Conservation (phyloP, 495 filamentous ascomycete genomes). For the Letharia lupina region DNA sequence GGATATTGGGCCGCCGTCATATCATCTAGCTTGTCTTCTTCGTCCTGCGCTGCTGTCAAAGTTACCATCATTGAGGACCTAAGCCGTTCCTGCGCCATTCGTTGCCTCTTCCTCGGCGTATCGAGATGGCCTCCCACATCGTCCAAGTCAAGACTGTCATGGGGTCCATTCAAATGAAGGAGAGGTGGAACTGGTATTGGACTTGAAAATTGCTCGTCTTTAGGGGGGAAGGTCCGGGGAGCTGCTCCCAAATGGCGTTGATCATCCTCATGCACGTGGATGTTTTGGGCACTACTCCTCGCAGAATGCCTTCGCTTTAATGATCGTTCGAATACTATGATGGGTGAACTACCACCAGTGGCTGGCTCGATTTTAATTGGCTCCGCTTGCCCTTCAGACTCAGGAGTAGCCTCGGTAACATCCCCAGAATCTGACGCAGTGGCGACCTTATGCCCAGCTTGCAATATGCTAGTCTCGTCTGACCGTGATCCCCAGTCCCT, state of each 20-base stretch:
- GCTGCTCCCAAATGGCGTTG: neutral
- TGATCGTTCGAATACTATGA: slow-evolving; percentile 24
- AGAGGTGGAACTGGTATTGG: slow-evolving; percentile 8
- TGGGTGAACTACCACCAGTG: slow-evolving; percentile 18
- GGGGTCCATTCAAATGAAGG: neutral
- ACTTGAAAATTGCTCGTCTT: slow-evolving; percentile 22
- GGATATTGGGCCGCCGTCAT: neutral
- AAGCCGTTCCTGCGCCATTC: slow-evolving; percentile 11
- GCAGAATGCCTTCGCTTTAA: slow-evolving; percentile 24
- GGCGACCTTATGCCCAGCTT: neutral
- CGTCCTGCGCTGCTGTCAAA: neutral
- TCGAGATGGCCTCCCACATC: slow-evolving; percentile 51
- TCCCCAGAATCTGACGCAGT: slow-evolving; percentile 2
- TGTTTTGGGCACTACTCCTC: neutral
- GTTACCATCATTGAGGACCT: slow-evolving; percentile 4
- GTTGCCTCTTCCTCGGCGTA: slow-evolving; percentile 52
- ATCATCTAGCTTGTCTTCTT: neutral
- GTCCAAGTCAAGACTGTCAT: slow-evolving; percentile 63
- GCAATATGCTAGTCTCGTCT: neutral
- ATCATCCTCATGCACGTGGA: slow-evolving; percentile 7
- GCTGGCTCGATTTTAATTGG: neutral
- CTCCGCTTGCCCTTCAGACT: neutral
- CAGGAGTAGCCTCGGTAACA: slow-evolving; percentile 14
- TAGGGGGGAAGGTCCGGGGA: slow-evolving; percentile 15
- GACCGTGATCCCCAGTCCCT: neutral